phyloP scores from a whole-genome alignment of 2,329 filamentous ascomycete genomes.

The Nemania sp. region DNA sequence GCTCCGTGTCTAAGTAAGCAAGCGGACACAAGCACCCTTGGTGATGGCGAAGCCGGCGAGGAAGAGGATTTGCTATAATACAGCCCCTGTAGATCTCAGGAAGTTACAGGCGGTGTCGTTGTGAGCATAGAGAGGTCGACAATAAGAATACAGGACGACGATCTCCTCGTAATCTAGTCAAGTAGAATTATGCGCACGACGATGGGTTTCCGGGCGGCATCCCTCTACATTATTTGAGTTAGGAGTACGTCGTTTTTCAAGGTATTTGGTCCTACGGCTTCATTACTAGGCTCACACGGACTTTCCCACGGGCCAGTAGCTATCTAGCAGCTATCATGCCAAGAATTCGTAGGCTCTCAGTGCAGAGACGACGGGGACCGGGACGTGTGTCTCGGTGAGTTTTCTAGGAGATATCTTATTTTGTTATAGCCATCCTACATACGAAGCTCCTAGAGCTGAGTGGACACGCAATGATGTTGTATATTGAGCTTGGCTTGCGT shows the following conservation, averaged over 20 bases:
- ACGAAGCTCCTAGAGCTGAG: conserved; percentile 18
- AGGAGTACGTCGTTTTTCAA: background rate
- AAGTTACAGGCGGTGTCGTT: conserved; percentile 6
- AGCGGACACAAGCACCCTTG: background rate
- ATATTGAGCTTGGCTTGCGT: conserved; percentile 31
- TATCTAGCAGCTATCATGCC: background rate
- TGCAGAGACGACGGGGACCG: background rate
- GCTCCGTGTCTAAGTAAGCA: conserved; percentile 17
- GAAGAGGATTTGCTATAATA: conserved; percentile 11
- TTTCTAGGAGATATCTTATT: conserved; percentile 11
- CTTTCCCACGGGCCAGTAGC: conserved; percentile 2
- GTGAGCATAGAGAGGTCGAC: conserved; percentile 10
- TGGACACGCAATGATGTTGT: conserved; percentile 22
- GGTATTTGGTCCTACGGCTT: conserved; percentile 3
- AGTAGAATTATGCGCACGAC: conserved; percentile 3
- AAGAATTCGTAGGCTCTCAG: conserved; percentile 8
- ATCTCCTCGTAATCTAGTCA: conserved; percentile 19
- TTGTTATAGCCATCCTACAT: conserved; percentile 9
- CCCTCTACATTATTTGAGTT: background rate
- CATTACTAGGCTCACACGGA: conserved; percentile 14
- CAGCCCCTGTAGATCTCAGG: conserved; percentile 29
- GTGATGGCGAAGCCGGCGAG: conserved; percentile 1
- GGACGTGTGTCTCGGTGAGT: conserved; percentile 18
- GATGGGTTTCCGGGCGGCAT: background rate
- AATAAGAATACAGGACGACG: conserved; percentile 8